Percentiles rank a stretch among this genome's conserved stretches.
Conservation (phyloP, 1,139 yeast species). For the Diutina neorugosa region DNA sequence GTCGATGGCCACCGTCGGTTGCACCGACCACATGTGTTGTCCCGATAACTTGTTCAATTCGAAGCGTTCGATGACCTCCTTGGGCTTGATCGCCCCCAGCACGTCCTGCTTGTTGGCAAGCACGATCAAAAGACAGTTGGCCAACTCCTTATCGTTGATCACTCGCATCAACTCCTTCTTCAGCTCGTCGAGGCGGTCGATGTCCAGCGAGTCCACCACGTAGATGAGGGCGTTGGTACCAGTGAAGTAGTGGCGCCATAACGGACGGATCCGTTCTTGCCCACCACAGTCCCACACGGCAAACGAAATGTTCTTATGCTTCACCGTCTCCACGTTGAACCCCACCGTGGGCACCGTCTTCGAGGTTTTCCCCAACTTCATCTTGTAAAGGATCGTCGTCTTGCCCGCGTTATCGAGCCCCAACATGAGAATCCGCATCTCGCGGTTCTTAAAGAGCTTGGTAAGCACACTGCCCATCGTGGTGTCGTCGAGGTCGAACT, state of each 20-base stretch:
- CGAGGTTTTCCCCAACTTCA: constrained; percentile 63
- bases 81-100: constrained; percentile 49
- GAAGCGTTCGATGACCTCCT: constrained; percentile 49
- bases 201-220: constrained; percentile 78
- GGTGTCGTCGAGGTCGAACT: background rate
- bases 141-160: constrained; percentile 68
- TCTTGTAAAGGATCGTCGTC: constrained; percentile 64
- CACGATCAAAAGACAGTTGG: constrained; percentile 65
- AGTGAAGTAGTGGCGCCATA: constrained; percentile 92
- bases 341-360: constrained; percentile 92
- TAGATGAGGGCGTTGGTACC: constrained; percentile 91
- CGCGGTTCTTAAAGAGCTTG: constrained; percentile 28
- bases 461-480: constrained; percentile 11
- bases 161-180: constrained; percentile 69
- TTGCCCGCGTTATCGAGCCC: constrained; percentile 92
- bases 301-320: constrained; percentile 76
- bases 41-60: constrained; percentile 41
- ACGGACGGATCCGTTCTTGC: constrained; percentile 78
- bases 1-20: constrained; percentile 64
- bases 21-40: constrained; percentile 61
- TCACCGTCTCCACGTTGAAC: constrained; percentile 86
- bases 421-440: constrained; percentile 71
- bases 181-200: constrained; percentile 62
- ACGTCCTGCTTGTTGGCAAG: constrained; percentile 89
- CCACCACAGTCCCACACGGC: constrained; percentile 98